Evolutionary conservation across 2,329 filamentous ascomycete species (phyloP).

Genomic region (Zymoseptoria pseudotritici): DNA sequence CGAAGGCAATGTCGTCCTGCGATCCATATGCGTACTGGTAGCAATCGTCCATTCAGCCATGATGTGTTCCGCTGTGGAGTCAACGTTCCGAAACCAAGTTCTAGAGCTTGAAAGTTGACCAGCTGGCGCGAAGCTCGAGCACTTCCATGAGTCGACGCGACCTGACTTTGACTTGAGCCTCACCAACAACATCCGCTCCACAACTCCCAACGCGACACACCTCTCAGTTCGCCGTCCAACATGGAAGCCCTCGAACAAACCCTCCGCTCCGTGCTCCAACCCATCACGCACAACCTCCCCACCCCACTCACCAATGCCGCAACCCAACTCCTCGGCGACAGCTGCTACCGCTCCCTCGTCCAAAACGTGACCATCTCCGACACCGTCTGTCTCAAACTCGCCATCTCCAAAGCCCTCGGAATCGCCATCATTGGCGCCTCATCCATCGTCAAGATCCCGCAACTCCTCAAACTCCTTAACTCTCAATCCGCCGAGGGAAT

Average conservation of each 20-base stretch:
- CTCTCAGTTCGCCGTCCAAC: slow-evolving; percentile 6
- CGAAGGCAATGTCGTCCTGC: too few species aligned
- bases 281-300: slow-evolving; percentile 49
- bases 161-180: background rate
- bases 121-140: background rate
- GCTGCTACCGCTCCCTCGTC: slow-evolving; percentile 82
- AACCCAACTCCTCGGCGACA: slow-evolving; percentile 67
- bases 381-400: slow-evolving; percentile 76
- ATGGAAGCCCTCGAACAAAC: slow-evolving; percentile 41
- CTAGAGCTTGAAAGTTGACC: background rate
- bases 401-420: slow-evolving; percentile 83
- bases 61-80: too few species aligned
- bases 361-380: slow-evolving; percentile 75
- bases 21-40: too few species aligned
- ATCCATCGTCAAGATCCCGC: slow-evolving; percentile 89
- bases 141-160: background rate
- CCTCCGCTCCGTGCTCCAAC: slow-evolving; percentile 37
- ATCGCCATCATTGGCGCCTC: slow-evolving; percentile 88
- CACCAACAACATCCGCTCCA: too few species aligned
- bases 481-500: slow-evolving; percentile 77
- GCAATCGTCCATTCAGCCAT: background rate
- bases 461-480: slow-evolving; percentile 84
- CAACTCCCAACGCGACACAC: background rate
- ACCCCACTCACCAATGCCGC: slow-evolving; percentile 66
- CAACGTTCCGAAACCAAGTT: background rate